Conservation (phyloP, 176 grass and related monocot genomes). For the Ampelocalamus luodianensis region DNA sequence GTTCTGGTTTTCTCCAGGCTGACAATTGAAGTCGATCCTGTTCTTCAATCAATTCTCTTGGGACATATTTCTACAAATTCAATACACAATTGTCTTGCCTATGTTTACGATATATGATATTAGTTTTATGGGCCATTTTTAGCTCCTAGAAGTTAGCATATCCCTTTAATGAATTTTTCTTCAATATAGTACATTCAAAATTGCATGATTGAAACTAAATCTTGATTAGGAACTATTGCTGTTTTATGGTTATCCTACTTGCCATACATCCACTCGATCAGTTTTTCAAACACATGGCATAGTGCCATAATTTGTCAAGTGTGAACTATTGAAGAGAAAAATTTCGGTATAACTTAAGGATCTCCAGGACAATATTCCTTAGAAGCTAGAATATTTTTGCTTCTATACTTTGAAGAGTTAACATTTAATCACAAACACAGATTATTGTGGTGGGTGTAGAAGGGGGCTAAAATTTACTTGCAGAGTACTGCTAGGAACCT, state of each 20-base stretch:
- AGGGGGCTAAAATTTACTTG: not conserved
- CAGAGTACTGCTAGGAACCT: not conserved
- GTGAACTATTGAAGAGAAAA: slow-evolving; percentile 1
- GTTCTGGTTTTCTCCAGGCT: not conserved
- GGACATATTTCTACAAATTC: not conserved
- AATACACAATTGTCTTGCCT: not conserved
- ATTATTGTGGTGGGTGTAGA: slow-evolving; percentile 17
- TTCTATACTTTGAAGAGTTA: not conserved
- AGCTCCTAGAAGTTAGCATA: not conserved
- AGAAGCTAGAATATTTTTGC: not conserved
- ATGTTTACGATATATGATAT: not conserved
- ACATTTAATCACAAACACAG: not conserved
- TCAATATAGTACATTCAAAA: not conserved
- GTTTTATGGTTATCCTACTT: not conserved
- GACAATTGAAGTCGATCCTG: not conserved
- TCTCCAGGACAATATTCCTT: not conserved
- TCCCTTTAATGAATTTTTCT: not conserved
- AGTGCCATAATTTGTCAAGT: not conserved
- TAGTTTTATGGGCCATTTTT: not conserved
- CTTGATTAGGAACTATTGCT: not conserved
- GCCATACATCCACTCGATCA: not conserved
- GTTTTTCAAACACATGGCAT: not conserved
- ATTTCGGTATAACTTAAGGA: not conserved
- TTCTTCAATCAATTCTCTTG: not conserved
- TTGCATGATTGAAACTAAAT: not conserved